phyloP scores from a whole-genome alignment of 1,284 basidiomycete genomes.

The Boletus sp. region DNA sequence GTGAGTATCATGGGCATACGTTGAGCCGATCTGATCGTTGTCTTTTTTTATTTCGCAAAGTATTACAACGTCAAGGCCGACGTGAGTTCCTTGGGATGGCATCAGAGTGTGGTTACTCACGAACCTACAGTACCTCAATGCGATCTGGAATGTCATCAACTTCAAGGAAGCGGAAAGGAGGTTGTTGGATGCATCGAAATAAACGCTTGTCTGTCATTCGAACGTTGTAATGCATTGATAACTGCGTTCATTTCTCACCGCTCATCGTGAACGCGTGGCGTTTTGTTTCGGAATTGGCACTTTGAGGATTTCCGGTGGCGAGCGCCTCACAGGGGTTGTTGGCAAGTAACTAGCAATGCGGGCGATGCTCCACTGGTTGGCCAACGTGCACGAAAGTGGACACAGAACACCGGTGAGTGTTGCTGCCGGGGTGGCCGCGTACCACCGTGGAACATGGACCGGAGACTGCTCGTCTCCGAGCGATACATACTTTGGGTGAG shows the following conservation, averaged over 20 bases:
- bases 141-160: slow-evolving; percentile 83
- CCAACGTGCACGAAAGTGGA: not conserved
- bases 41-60: slow-evolving; percentile 38
- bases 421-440: not conserved
- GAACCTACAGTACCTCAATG: slow-evolving; percentile 64
- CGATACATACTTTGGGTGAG: not conserved
- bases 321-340: not conserved
- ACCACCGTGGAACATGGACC: not conserved
- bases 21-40: slow-evolving; percentile 1
- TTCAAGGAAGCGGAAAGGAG: slow-evolving; percentile 77
- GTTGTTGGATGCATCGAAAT: slow-evolving; percentile 48
- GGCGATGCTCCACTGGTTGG: not conserved
- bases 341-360: not conserved
- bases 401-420: not conserved
- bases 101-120: slow-evolving; percentile 1
- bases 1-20: slow-evolving; percentile 19
- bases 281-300: not conserved
- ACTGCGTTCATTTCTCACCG: slow-evolving; percentile 1
- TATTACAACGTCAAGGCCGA: slow-evolving; percentile 92
- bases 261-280: not conserved
- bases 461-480: not conserved
- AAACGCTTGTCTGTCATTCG: slow-evolving; percentile 9
- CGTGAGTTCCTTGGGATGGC: slow-evolving; percentile 45
- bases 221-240: slow-evolving; percentile 10
- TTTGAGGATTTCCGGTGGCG: not conserved